Conservation (phyloP, 179 eudicot genomes). For the Heliamphora pulchella region DNA sequence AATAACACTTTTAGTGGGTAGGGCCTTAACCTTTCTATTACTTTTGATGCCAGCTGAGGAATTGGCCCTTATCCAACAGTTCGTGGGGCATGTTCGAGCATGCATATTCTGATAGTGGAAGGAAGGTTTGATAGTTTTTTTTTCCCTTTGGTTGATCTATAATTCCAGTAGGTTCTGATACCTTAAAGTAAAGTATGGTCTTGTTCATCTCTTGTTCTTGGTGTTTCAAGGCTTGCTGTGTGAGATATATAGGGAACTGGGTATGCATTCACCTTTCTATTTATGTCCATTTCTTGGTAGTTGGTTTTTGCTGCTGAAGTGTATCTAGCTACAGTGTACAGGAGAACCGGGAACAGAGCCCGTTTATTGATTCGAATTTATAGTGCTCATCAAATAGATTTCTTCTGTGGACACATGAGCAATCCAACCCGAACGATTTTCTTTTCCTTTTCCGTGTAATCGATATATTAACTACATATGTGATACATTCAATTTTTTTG, state of each 20-base stretch:
- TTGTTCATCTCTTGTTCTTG: background rate
- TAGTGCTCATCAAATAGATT: too few relatives aligned
- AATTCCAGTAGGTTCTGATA: background rate
- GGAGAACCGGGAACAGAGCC: too few relatives aligned
- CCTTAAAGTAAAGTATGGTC: background rate
- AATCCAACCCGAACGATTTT: too few relatives aligned
- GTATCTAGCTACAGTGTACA: too few relatives aligned
- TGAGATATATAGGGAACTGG: background rate
- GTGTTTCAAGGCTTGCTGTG: background rate
- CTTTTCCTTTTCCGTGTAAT: too few relatives aligned
- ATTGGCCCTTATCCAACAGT: background rate
- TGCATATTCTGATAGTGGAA: background rate
- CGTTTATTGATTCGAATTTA: too few relatives aligned
- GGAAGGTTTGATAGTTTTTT: background rate
- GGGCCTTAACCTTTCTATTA: background rate
- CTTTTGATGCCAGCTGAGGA: background rate
- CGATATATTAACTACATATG: background rate
- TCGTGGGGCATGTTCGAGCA: background rate
- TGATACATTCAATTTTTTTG: background rate
- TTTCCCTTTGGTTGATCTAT: background rate
- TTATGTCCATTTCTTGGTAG: background rate
- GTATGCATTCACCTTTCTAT: background rate
- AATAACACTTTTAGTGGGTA: background rate
- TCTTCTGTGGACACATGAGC: too few relatives aligned
- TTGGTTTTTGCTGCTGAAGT: background rate